Evolutionary conservation across 2,329 filamentous ascomycete species (phyloP), one percentile per base, ranked within the genome.

Genomic region (Myriosclerotinia duriaeana): DNA sequence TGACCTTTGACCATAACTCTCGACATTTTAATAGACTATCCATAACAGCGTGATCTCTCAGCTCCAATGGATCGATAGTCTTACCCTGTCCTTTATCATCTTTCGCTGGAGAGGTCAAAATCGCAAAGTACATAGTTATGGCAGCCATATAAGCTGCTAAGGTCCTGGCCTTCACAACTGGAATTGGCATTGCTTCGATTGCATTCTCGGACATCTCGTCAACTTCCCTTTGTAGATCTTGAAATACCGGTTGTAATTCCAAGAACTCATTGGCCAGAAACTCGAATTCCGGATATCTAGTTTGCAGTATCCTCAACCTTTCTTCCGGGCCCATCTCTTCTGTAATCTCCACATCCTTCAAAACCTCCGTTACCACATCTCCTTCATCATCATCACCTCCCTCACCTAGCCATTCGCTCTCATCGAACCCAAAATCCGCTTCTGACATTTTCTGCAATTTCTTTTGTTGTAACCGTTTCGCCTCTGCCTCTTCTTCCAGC

Each of bases 41-140:
- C 92, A 99, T 98, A 68, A 99, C 86, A 17, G 92, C 88, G 77
- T 99, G 95, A 64, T 97, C 91, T 68, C 92, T 88, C 53, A 99
- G 80, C 72, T 96, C 88, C n/a, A 84, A 82, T 6, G 94, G 90
- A 65, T 91, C 84, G 70, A 96, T 79, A 0, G 91, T 84, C 67
- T 87, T 83, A 15, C 79, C 78, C 0, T 80, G 78, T 9, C 82
- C 83, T 46, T 82, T 79, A 0, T 81, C 80, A 67, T 88, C 86
- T 60, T 88, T 83, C 2, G 88, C 84, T 0, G 92, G 89, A 0
- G 92, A 96, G 14, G 92, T 92, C n/a, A 99, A 80, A 46, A 98
- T 85, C 48, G 93, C 91, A 77, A 99, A 97, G 78, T 99, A 99
- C 87, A 97, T 93, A 59, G 91, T 89, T 71, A 99, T 82, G 1